Conservation (phyloP, 2,329 filamentous ascomycete genomes). For the Exophiala oligosperma region DNA sequence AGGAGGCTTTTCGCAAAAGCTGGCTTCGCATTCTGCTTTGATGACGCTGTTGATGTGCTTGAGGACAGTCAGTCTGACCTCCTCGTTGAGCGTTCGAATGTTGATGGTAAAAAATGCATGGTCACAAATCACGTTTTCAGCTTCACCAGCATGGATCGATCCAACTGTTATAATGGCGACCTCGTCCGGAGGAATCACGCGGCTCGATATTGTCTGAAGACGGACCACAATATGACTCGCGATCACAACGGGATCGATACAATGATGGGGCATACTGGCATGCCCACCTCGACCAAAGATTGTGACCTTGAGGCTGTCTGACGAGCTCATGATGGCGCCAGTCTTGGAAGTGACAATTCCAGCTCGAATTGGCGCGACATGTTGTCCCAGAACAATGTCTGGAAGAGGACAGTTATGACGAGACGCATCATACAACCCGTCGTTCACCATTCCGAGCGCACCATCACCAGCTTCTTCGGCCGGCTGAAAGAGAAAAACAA, state of each 20-base stretch:
- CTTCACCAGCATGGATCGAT: constrained; percentile 56
- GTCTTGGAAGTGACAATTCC: constrained; percentile 39
- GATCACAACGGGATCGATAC: constrained; percentile 59
- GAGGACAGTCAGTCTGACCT: constrained; percentile 50
- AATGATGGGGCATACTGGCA: constrained; percentile 55
- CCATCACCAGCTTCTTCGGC: constrained; percentile 64
- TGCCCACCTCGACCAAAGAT: constrained; percentile 60
- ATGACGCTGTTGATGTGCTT: constrained; percentile 53
- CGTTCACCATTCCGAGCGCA: constrained; percentile 62
- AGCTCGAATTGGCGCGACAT: constrained; percentile 51
- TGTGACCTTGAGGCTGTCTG: constrained; percentile 50
- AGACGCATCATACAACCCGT: constrained; percentile 51
- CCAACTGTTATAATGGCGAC: constrained; percentile 59
- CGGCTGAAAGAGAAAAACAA: constrained; percentile 68
- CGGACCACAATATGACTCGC: constrained; percentile 56
- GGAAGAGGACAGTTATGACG: constrained; percentile 47
- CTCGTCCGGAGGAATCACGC: constrained; percentile 55
- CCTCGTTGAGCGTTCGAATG: constrained; percentile 48
- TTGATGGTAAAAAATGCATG: constrained; percentile 56
- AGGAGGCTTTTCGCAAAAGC: constrained; percentile 50
- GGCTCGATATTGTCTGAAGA: constrained; percentile 58
- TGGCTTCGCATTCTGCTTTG: constrained; percentile 55
- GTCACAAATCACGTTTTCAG: constrained; percentile 61
- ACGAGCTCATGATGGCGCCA: constrained; percentile 44
- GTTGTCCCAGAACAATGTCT: constrained; percentile 57